Conservation (phyloP, 345 rosid genomes). For the Boechera stricta region DNA sequence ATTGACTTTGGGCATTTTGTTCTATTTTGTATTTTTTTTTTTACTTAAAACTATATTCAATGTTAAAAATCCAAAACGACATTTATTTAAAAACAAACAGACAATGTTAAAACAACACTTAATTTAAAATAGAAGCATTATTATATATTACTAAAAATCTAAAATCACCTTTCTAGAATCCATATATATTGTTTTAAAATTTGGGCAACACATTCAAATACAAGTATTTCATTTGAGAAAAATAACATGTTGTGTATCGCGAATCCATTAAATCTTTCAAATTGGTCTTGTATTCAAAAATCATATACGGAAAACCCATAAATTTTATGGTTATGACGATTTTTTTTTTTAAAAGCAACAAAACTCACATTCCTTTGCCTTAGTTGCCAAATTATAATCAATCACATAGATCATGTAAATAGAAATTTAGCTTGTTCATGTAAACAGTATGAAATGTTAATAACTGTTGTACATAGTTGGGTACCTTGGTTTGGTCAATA, state of each 20-base stretch:
- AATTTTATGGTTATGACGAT: background rate
- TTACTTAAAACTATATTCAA: background rate
- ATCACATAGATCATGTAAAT: background rate
- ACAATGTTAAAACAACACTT: background rate
- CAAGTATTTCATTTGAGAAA: background rate
- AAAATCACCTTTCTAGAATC: background rate
- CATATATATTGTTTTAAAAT: background rate
- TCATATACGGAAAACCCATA: background rate
- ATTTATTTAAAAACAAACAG: background rate
- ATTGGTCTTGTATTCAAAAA: background rate
- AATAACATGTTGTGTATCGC: background rate
- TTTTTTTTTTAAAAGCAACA: no score
- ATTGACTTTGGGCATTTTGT: background rate
- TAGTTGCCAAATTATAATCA: conserved; percentile 4
- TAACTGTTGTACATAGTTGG: background rate
- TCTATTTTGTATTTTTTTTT: background rate
- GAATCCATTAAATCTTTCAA: background rate
- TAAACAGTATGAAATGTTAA: background rate
- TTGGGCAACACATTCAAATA: background rate
- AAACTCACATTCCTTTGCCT: background rate
- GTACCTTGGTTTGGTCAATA: background rate
- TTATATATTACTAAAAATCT: background rate
- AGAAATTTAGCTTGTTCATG: background rate
- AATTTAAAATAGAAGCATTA: background rate
- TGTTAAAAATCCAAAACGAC: background rate